Conservation (phyloP, 148 eudicot species). For the Pouteria glomerata region DNA sequence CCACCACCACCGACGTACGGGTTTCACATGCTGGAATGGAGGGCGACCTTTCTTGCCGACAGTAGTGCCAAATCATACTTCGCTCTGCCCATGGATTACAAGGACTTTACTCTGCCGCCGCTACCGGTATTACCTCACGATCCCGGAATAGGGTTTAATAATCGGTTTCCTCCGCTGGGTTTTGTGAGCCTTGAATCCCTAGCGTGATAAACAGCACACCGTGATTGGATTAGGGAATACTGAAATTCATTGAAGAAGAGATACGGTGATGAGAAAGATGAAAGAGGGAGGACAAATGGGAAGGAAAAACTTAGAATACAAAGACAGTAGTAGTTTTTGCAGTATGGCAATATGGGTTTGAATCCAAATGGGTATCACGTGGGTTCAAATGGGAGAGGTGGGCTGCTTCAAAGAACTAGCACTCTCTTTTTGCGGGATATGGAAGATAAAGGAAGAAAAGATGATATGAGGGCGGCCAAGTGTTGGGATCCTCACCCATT, state of each 20-base stretch:
- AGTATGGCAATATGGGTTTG: constrained; percentile 51
- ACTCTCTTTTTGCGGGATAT: constrained; percentile 14
- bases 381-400: constrained; percentile 10
- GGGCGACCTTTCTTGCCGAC: constrained; percentile 59
- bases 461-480: constrained; percentile 37
- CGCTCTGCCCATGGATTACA: constrained; percentile 80
- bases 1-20: constrained; percentile 67
- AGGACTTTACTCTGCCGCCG: constrained; percentile 31
- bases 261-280: constrained; percentile 47
- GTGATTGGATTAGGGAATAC: no score
- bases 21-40: constrained; percentile 87
- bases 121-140: constrained; percentile 15
- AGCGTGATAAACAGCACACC: no score
- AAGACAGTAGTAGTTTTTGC: constrained; percentile 72
- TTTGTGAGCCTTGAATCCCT: background rate
- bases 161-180: constrained; percentile 17
- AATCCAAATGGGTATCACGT: constrained; percentile 15
- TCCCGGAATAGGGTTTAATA: constrained; percentile 30
- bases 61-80: constrained; percentile 73
- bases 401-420: constrained; percentile 36
- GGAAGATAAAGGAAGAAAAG: constrained; percentile 19
- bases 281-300: constrained; percentile 57
- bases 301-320: no score
- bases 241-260: constrained; percentile 60
- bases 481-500: no score